phyloP scores from a whole-genome alignment of 75 land plant species.

The Selaginella moellendorffii region DNA sequence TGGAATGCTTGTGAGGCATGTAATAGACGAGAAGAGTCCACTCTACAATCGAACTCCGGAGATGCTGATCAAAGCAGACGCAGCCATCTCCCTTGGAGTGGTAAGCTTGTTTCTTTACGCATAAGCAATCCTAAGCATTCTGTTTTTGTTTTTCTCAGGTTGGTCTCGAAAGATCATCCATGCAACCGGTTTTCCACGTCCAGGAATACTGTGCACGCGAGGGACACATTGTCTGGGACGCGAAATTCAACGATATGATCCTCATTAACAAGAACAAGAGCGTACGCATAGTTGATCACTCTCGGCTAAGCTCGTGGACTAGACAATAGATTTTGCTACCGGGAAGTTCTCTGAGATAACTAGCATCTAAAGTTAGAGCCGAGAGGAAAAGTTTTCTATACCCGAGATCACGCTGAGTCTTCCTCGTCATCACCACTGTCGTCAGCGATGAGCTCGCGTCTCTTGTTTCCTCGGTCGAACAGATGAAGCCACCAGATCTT shows the following conservation, averaged over 20 bases:
- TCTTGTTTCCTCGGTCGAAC: too few relatives aligned
- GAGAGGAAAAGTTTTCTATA: too few relatives aligned
- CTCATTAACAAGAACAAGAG: slow-evolving; percentile 25
- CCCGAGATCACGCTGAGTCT: too few relatives aligned
- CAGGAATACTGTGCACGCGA: slow-evolving; percentile 30
- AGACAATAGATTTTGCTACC: too few relatives aligned
- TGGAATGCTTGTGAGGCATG: slow-evolving; percentile 35
- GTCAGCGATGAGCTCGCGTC: too few relatives aligned
- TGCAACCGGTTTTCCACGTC: slow-evolving; percentile 34
- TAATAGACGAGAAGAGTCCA: slow-evolving; percentile 34
- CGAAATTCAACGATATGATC: slow-evolving; percentile 36
- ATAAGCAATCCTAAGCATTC: neutral
- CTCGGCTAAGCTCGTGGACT: slow-evolving; percentile 24
- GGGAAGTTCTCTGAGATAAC: too few relatives aligned
- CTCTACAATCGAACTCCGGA: slow-evolving; percentile 23
- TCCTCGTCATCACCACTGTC: too few relatives aligned
- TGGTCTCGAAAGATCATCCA: slow-evolving; percentile 31
- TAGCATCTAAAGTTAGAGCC: too few relatives aligned
- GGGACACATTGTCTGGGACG: slow-evolving; percentile 31
- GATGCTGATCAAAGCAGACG: slow-evolving; percentile 26
- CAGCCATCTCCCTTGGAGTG: slow-evolving; percentile 26
- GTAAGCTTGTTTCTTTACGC: slow-evolving; percentile 18
- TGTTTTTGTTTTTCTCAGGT: slow-evolving; percentile 11
- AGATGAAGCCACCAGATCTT: too few relatives aligned
- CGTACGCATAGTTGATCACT: slow-evolving; percentile 26